Base-by-base conservation (phyloP, 441 rosid genomes). In the Raphanus hybrid region DNA sequence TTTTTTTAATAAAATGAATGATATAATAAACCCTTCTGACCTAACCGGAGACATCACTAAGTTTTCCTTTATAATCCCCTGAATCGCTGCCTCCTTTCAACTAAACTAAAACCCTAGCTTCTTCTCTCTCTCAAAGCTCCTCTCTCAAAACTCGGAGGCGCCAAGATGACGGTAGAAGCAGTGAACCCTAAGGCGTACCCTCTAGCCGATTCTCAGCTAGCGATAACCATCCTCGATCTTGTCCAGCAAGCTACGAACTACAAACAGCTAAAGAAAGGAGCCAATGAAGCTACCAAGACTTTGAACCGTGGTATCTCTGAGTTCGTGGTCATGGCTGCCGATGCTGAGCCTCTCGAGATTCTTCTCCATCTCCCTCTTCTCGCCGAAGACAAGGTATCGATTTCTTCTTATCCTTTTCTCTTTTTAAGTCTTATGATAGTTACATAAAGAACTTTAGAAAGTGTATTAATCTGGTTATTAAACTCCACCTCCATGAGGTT, bases 181-280 rank as follows among this genome's bases (percentile, higher is more conserved):
- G 98, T 93, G 75, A 93, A 95, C 78, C 98, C 99, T 1, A 95
- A 90, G 82, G 99, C 99, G 3, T 93, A 91, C 64, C 99, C 99
- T 0, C 80, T 95, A 11, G 98, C 99, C 0, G 97, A 93, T 83
- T 78, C 94, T 6, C 91, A 91, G 78, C 83, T 95, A 15, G 71
- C 92, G 0, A 85, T 87, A 20, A 89, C 95, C 3, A 94, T 94
- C 12, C 78, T 93, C 39, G 98, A 93, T 83, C 97, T 96, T 52
- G 90, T 96, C 64, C 97, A 92, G 74, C 99, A 96, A 84, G 99
- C 98, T 35, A 87, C 94, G 9, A 93, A 89, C 64, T 96, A 92
- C 90, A 96, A 93, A 87, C 99, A 96, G 87, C 93, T 96, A n/a
- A 96, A 92, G 75, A 96, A 93, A 74, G 97, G 99, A 1, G 97